These are phyloP conservation scores for Ustulina deusta DNA, from an alignment of 2,329 filamentous ascomycete genomes.

Conservation along the genomic window DNA sequence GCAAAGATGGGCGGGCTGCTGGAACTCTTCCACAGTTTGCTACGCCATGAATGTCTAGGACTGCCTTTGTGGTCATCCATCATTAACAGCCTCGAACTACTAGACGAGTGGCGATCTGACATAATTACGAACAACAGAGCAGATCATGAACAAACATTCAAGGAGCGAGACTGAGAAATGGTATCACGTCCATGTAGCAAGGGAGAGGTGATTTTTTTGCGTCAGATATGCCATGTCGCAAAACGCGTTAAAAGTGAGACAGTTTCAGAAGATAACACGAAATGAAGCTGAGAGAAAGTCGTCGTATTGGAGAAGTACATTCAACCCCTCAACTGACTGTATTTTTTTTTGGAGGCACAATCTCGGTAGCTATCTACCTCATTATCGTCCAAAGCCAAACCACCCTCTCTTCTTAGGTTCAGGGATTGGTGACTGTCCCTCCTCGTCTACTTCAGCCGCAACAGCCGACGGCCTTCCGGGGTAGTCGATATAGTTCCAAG, in stretches of 20 bases:
- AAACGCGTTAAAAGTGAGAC: conserved; percentile 40
- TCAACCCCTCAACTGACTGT: background rate
- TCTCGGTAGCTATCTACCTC: conserved; percentile 34
- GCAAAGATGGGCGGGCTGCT: conserved; percentile 23
- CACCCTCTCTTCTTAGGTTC: conserved; percentile 74
- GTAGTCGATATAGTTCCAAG: conserved; percentile 98
- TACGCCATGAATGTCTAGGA: conserved; percentile 26
- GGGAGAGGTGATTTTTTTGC: conserved; percentile 37
- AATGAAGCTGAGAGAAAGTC: background rate
- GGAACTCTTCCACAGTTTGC: conserved; percentile 37
- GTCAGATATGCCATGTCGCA: conserved; percentile 43
- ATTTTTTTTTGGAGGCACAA: background rate
- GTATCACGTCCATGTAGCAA: conserved; percentile 28
- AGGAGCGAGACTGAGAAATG: background rate
- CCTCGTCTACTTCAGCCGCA: conserved; percentile 45
- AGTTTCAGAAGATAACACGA: background rate
- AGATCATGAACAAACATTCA: background rate
- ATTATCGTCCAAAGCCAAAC: conserved; percentile 76
- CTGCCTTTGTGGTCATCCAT: conserved; percentile 38
- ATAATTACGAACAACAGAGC: conserved; percentile 30
- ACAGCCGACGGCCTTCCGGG: conserved; percentile 68
- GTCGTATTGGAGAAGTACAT: background rate
- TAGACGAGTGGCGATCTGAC: conserved; percentile 43
- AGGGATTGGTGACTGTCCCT: conserved; percentile 54
- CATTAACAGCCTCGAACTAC: conserved; percentile 42